Conservation (phyloP, 2,329 filamentous ascomycete species). For the Colletotrichum sp. region DNA sequence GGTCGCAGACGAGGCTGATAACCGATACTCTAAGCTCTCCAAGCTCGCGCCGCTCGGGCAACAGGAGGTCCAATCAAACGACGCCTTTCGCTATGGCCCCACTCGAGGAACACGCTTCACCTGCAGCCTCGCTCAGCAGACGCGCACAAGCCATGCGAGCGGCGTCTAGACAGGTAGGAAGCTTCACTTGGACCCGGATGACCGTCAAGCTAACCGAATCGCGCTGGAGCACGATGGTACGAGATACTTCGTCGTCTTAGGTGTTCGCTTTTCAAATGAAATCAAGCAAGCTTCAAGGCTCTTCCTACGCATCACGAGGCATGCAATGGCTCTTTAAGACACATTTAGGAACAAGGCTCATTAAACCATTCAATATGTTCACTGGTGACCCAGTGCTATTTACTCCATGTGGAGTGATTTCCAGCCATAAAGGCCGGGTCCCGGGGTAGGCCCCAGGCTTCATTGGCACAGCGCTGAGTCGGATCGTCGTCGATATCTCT, state of each 20-base stretch:
- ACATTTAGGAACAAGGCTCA: not conserved
- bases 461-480: not conserved
- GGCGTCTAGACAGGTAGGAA: not conserved
- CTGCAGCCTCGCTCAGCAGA: not conserved
- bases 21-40: slow-evolving; percentile 14
- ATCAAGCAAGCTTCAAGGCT: not conserved
- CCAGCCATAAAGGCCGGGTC: not conserved
- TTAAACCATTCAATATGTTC: slow-evolving; percentile 2
- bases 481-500: slow-evolving; percentile 18
- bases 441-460: not conserved
- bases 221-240: not conserved
- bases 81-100: not conserved
- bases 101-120: not conserved
- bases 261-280: not conserved
- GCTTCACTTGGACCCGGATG: not conserved
- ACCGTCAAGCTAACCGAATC: not conserved
- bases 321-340: not conserved
- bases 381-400: not conserved
- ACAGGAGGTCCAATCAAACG: slow-evolving; percentile 1
- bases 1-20: slow-evolving; percentile 15
- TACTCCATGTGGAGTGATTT: not conserved
- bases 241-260: not conserved
- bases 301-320: not conserved
- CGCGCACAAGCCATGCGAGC: not conserved
- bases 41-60: slow-evolving; percentile 15